phyloP scores from a whole-genome alignment of 257 asterid genomes.

The Forsythia suspensa region DNA sequence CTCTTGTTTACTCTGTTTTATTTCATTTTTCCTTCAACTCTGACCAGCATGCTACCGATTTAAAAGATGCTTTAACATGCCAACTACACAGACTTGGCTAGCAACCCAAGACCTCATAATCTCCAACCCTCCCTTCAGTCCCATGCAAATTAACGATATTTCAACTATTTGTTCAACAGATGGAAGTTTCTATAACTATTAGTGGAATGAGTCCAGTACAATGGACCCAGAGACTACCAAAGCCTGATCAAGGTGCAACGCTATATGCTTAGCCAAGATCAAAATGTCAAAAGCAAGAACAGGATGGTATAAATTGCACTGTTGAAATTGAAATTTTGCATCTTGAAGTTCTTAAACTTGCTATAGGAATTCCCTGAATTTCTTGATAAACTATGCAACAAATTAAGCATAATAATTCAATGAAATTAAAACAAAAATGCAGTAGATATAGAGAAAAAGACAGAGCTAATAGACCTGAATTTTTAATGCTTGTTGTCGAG shows the following conservation, averaged over 20 bases:
- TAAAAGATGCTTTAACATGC: background rate
- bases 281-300: background rate
- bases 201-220: background rate
- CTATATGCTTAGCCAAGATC: background rate
- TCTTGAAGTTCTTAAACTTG: background rate
- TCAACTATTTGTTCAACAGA: background rate
- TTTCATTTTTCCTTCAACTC: background rate
- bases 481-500: conserved; percentile 57
- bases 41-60: background rate
- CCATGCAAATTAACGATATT: background rate
- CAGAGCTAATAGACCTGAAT: conserved; percentile 56
- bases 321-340: background rate
- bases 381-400: conserved; percentile 2
- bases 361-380: background rate
- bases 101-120: background rate
- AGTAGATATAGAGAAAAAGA: background rate
- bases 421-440: background rate
- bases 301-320: background rate
- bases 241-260: background rate
- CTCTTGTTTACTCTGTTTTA: background rate
- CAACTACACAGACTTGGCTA: background rate
- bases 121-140: background rate
- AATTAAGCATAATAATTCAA: background rate
- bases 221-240: background rate
- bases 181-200: background rate